A percentile compares a stretch with the other conserved stretches of the same genome.
Evolutionary conservation across 345 rosid genomes (phyloP).

Genomic region (sweet orange (Citrus sinensis)): DVS_A1.0 CM039164.1:23942501-23943000

Average conservation of each 20-base stretch:
- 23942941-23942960: background rate
- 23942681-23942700: background rate
- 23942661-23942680: background rate
- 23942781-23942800: background rate
- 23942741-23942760: too few species aligned
- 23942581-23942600: background rate
- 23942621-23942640: background rate
- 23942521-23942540: too few species aligned
- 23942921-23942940: too few species aligned
- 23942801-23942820: background rate
- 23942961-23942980: background rate
- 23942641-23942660: background rate
- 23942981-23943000: background rate
- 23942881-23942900: background rate
- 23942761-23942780: too few species aligned
- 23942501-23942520: too few species aligned
- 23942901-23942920: too few species aligned
- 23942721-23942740: background rate
- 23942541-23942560: too few species aligned
- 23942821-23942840: background rate
- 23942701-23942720: background rate
- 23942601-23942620: background rate
- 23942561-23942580: background rate
- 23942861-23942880: background rate
- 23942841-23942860: background rate